A percentile compares a stretch with the other conserved stretches of the same genome.
Conservation (phyloP, 2,329 filamentous ascomycete species). For the Arthrobotrys sphaeroides region DNA sequence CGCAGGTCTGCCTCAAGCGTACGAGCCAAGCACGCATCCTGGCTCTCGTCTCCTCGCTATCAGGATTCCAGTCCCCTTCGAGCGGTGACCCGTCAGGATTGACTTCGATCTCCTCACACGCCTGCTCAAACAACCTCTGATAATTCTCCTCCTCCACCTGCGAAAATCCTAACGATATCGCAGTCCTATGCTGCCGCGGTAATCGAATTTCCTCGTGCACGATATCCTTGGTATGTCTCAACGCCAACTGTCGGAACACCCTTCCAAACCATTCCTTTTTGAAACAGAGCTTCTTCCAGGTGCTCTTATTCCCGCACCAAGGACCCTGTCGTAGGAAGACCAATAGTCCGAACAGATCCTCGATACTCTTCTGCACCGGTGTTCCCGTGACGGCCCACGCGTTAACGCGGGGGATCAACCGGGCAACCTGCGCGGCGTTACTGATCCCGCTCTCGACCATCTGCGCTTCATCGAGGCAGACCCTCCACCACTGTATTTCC, state of each 20-base stretch:
- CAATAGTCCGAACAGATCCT: slow-evolving; percentile 70
- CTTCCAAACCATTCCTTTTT: slow-evolving; percentile 73
- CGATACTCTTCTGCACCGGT: slow-evolving; percentile 80
- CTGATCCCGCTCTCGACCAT: slow-evolving; percentile 92
- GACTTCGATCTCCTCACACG: slow-evolving; percentile 76
- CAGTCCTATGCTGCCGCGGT: slow-evolving; percentile 81
- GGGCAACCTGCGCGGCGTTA: slow-evolving; percentile 81
- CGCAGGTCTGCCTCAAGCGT: slow-evolving; percentile 79
- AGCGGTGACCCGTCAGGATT: slow-evolving; percentile 62
- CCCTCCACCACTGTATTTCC: slow-evolving; percentile 85
- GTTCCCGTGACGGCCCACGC: slow-evolving; percentile 94
- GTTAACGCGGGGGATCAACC: slow-evolving; percentile 81
- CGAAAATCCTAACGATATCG: slow-evolving; percentile 82
- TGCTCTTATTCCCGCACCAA: slow-evolving; percentile 70
- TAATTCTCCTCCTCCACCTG: slow-evolving; percentile 93
- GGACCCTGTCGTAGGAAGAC: slow-evolving; percentile 83
- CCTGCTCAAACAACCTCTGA: slow-evolving; percentile 75
- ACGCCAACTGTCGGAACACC: slow-evolving; percentile 76
- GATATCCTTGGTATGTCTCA: slow-evolving; percentile 85
- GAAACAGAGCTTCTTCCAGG: slow-evolving; percentile 74
- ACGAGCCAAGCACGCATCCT: slow-evolving; percentile 82
- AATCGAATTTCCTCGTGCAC: slow-evolving; percentile 81
- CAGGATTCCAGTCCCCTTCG: slow-evolving; percentile 70
- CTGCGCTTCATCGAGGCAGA: slow-evolving; percentile 81
- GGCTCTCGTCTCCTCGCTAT: slow-evolving; percentile 69